Evolutionary conservation across 306 rosid species (phyloP).

Genomic region (Gastrolobium villosum): DNA sequence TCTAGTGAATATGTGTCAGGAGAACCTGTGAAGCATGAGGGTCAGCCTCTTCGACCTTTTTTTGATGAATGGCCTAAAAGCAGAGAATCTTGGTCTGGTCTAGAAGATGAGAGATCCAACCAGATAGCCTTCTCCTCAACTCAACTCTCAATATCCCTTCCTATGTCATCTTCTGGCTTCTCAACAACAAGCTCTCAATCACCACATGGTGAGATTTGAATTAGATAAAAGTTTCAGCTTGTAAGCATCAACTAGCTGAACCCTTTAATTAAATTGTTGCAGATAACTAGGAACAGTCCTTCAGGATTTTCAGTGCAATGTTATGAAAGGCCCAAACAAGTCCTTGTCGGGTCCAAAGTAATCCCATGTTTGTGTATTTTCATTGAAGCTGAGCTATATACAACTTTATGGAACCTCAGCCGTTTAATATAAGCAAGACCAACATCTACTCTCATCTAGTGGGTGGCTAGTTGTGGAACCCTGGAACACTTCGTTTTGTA

Average conservation of each 20-base stretch:
- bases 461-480: slow-evolving; percentile 34
- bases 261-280: slow-evolving; percentile 36
- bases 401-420: slow-evolving; percentile 38
- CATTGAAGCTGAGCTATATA: slow-evolving; percentile 35
- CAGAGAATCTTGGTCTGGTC: slow-evolving; percentile 52
- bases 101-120: slow-evolving; percentile 53
- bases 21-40: slow-evolving; percentile 50
- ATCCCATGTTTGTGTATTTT: slow-evolving; percentile 31
- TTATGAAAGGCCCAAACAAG: slow-evolving; percentile 44
- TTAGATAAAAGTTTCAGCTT: slow-evolving; percentile 27
- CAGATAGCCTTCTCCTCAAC: slow-evolving; percentile 54
- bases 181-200: slow-evolving; percentile 53
- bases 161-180: slow-evolving; percentile 57
- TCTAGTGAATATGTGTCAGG: slow-evolving; percentile 49
- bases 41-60: slow-evolving; percentile 52
- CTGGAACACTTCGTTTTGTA: slow-evolving; percentile 39
- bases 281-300: slow-evolving; percentile 42
- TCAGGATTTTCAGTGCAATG: slow-evolving; percentile 38
- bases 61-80: slow-evolving; percentile 57
- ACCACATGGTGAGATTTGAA: slow-evolving; percentile 50
- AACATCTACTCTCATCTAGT: slow-evolving; percentile 31
- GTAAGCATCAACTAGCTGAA: slow-evolving; percentile 35
- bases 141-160: slow-evolving; percentile 56
- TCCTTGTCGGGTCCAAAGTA: not conserved
- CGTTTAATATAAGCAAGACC: slow-evolving; percentile 33